Evolutionary conservation across 2,329 filamentous ascomycete genomes (phyloP), one percentile per base, ranked within the genome.

Genomic region (Hymenoscyphus infarciens): DNA sequence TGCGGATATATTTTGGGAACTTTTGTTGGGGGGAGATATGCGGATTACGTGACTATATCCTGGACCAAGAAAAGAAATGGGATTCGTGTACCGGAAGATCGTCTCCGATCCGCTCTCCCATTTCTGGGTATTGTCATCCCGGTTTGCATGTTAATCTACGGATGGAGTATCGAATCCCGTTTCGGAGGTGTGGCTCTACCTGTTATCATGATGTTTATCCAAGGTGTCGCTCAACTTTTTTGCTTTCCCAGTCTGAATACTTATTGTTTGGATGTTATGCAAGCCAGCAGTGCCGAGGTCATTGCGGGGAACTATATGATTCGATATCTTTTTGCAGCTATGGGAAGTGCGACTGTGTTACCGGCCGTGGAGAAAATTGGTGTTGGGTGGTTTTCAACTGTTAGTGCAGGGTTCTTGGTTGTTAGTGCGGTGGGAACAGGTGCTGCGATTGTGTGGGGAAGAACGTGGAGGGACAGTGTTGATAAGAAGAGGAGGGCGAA

Each of bases 201-300:
- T 0, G 87, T 92, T 1, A 80, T 92, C 7, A 84, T 85, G 69
- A 87, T 93, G 80, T 92, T 92, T 72, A 64, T 89, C 1, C 89
- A 92, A 71, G 90, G 89, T 1, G 81, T 92, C 0, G 87, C 85
- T 0, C 88, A 92, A 74, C 77, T 92, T 5, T 90, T 91, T 71
- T 90, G 87, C 69, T 92, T 92, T 70, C 89, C 89, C 0, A 85
- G 83, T 56, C 74, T 93, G 65, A 92, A 93, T 73, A 90, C 89
- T 0, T 93, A 95, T 75, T 93, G 90, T 73, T 76, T 95, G 49
- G 90, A 95, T 73, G 90, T 94, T 13, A 91, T 93, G 87, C 88
- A 88, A 67, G 80, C 81, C 1, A 79, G 83, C 33, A 85, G 85
- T 53, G 84, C 87, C 3, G 90, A 95, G 71, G 89, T 94, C 3